A percentile compares a stretch with the other conserved stretches of the same genome.
phyloP scores from a whole-genome alignment of 2,329 filamentous ascomycete genomes.

The Colletotrichum brevisporum region DNA sequence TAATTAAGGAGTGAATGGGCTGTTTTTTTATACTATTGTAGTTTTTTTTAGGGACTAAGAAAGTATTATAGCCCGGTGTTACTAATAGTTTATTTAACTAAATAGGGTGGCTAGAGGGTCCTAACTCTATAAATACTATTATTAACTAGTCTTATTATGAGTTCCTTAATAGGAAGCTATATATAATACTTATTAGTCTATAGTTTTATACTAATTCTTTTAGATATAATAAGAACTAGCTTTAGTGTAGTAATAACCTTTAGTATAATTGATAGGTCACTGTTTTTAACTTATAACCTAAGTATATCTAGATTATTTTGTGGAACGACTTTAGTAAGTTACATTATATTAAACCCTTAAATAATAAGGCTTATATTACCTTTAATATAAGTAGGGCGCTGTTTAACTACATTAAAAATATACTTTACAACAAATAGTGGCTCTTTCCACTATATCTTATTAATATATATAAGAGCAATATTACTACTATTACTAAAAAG shows the following conservation, averaged over 20 bases:
- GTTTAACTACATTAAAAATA: slow-evolving; percentile 60
- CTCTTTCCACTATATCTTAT: slow-evolving; percentile 64
- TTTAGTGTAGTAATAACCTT: slow-evolving; percentile 72
- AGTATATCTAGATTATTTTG: slow-evolving; percentile 61
- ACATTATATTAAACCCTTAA: slow-evolving; percentile 66
- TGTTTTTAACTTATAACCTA: slow-evolving; percentile 62
- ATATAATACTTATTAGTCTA: slow-evolving; percentile 68
- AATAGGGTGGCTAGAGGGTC: slow-evolving; percentile 52
- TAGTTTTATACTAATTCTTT: slow-evolving; percentile 73
- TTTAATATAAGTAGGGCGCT: slow-evolving; percentile 50
- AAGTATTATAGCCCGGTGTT: slow-evolving; percentile 35
- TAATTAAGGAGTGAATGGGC: slow-evolving; percentile 54
- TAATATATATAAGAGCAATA: slow-evolving; percentile 60
- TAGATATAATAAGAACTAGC: slow-evolving; percentile 71
- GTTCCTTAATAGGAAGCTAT: slow-evolving; percentile 57
- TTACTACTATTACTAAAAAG: slow-evolving; percentile 46
- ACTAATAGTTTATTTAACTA: slow-evolving; percentile 54
- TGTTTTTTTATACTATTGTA: slow-evolving; percentile 62
- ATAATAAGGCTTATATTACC: slow-evolving; percentile 47
- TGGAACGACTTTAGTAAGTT: slow-evolving; percentile 70
- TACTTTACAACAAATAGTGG: slow-evolving; percentile 65
- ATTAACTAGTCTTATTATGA: slow-evolving; percentile 40
- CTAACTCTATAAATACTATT: slow-evolving; percentile 34
- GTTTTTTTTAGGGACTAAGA: slow-evolving; percentile 52
- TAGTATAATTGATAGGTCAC: slow-evolving; percentile 72